Evolutionary conservation across 257 asterid species (phyloP), one percentile per base, ranked within the genome.

Genomic region (Solanum virginianum): DNA sequence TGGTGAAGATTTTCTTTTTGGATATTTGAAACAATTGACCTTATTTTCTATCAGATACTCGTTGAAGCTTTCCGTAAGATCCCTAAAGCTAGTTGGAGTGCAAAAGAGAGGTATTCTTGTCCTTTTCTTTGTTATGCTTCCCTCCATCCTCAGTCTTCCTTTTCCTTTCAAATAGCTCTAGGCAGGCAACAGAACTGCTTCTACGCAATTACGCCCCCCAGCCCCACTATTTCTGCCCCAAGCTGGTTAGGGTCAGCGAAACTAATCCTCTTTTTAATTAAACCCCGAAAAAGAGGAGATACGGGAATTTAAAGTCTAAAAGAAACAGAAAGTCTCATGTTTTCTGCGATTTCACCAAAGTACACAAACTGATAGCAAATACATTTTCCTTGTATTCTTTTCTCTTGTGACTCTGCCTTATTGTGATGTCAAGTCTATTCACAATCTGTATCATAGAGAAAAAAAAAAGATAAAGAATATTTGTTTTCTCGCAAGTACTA

Each of bases 11-110:
- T 51, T 53, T 12, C 10, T 53, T 26, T 16, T 79, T 75, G 26
- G 49, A 3, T 9, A 16, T 79, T 79, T 53, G 83, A 79, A 51
- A 15, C 65, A 2, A 51, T 83, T 86, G 83, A 26, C 65, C 81
- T 87, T 83, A 60, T 88, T 81, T 87, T 82, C 77, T 84, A 39
- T 83, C 86, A 96, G 99, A 77, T 79, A 89, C 89, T 96, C 69
- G 81, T 96, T 51, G 95, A 82, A 85, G 97, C 96, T 69, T 84
- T 92, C 88, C 99, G 88, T 87, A 92, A 87, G 18, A 90, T 93
- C 84, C 96, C 97, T 18, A 92, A 89, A 88, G 91, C 99, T 85
- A 90, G 60, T 85, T 96, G 99, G 99, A 91, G 90, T 88, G 91
- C 92, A 80, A 94, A 91, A 89, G 99, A 95, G 90, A 96, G 98